Evolutionary conservation across 1,284 basidiomycete species (phyloP).

Genomic region (Melampsora occidentalis): DNA sequence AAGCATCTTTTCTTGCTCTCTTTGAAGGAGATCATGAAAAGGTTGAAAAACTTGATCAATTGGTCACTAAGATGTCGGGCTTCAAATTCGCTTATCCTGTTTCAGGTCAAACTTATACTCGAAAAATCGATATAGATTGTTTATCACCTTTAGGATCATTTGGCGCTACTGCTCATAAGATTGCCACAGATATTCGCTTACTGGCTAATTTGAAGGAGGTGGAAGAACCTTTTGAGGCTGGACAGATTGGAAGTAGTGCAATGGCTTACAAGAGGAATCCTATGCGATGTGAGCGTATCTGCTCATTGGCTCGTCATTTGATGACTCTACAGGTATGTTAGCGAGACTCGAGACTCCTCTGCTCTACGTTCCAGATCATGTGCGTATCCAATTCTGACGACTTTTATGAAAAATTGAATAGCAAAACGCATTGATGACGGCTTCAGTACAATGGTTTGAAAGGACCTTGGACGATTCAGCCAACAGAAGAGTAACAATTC

Average conservation of each 20-base stretch:
- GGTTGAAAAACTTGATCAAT: constrained; percentile 84
- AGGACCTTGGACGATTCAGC: constrained; percentile 92
- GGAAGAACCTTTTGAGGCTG: constrained; percentile 98
- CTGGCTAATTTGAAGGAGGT: constrained; percentile 95
- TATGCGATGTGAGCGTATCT: constrained; percentile 97
- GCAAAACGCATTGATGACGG: constrained; percentile 88
- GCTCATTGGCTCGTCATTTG: constrained; percentile 85
- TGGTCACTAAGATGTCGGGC: constrained; percentile 83
- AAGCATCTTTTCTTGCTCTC: constrained; percentile 88
- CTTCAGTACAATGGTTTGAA: constrained; percentile 93
- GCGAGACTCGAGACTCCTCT: too few species aligned
- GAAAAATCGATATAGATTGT: constrained; percentile 95
- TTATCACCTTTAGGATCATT: constrained; percentile 83
- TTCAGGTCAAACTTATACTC: constrained; percentile 95
- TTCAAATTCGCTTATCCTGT: constrained; percentile 95
- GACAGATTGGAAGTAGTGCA: constrained; percentile 83
- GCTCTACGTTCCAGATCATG: too few species aligned
- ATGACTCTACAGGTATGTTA: constrained; percentile 64
- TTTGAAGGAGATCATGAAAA: constrained; percentile 95
- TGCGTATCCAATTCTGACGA: too few species aligned
- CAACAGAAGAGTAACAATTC: constrained; percentile 91
- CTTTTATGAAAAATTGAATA: constrained; percentile 56
- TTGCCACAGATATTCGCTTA: constrained; percentile 84
- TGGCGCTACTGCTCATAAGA: constrained; percentile 94
- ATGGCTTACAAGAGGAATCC: constrained; percentile 99